Conservation (phyloP, 2,329 filamentous ascomycete species). For the Pseudopyrenochaeta lycopersici region DNA sequence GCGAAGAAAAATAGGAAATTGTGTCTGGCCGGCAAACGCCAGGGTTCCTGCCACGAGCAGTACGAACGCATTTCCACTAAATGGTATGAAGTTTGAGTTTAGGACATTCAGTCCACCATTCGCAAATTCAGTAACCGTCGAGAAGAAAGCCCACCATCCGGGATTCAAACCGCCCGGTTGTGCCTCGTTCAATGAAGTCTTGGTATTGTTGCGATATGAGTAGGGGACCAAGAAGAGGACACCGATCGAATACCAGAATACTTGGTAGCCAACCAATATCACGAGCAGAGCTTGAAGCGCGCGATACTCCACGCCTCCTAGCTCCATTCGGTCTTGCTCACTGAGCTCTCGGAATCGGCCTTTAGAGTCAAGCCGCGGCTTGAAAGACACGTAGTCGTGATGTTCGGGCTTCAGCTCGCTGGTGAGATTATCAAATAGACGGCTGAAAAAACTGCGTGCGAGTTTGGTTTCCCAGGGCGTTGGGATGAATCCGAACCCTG, state of each 20-base stretch:
- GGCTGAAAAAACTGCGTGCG: constrained; percentile 30
- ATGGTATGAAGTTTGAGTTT: constrained; percentile 68
- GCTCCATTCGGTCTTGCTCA: constrained; percentile 52
- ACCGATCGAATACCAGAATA: constrained; percentile 52
- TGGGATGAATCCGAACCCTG: constrained; percentile 39
- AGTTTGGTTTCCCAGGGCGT: constrained; percentile 41
- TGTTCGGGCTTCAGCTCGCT: constrained; percentile 32
- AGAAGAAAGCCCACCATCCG: constrained; percentile 47
- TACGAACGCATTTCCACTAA: constrained; percentile 58
- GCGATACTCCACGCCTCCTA: constrained; percentile 64
- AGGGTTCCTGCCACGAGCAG: constrained; percentile 59
- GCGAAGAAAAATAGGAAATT: constrained; percentile 67
- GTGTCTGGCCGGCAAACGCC: constrained; percentile 63
- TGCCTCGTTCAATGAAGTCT: constrained; percentile 51
- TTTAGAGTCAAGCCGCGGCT: constrained; percentile 38
- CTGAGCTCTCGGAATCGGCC: constrained; percentile 49
- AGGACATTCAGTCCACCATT: constrained; percentile 66
- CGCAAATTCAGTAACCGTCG: constrained; percentile 61
- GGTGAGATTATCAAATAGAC: constrained; percentile 25
- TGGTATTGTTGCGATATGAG: constrained; percentile 51
- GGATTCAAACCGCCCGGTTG: constrained; percentile 43
- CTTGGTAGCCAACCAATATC: constrained; percentile 53
- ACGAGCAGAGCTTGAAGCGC: constrained; percentile 59
- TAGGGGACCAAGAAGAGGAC: constrained; percentile 59
- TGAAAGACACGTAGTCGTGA: constrained; percentile 43